These are phyloP conservation scores for Amanita jacksonii DNA, from an alignment of 768 basidiomycete species.

Conservation along the genomic window DNA sequence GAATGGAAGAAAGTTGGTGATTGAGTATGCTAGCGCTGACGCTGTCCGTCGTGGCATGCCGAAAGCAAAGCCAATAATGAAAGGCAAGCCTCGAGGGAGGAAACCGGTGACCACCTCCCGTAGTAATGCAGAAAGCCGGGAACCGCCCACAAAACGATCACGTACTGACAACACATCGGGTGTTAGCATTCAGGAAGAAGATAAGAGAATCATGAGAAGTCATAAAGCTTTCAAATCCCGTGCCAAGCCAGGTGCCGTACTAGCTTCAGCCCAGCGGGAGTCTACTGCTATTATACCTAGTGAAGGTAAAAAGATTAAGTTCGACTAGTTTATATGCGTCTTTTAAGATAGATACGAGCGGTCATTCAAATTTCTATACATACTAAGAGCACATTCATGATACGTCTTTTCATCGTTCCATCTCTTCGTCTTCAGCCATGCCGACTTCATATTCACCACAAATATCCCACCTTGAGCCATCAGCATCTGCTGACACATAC, in stretches of 20 bases:
- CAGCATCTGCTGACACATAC: conserved; percentile 84
- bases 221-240: background rate
- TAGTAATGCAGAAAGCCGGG: background rate
- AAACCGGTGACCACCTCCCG: background rate
- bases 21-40: conserved; percentile 85
- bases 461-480: conserved; percentile 89
- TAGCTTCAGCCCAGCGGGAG: too few relatives aligned
- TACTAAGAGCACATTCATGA: too few relatives aligned
- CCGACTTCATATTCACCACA: conserved; percentile 90
- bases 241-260: too few relatives aligned
- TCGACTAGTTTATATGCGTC: too few relatives aligned
- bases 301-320: too few relatives aligned
- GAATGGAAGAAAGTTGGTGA: conserved; percentile 74
- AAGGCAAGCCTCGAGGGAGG: background rate
- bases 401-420: too few relatives aligned
- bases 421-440: conserved; percentile 52
- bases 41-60: conserved; percentile 79
- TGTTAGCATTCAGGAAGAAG: background rate
- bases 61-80: conserved; percentile 13
- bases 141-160: too few relatives aligned
- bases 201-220: background rate
- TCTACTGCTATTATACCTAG: too few relatives aligned
- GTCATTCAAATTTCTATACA: too few relatives aligned
- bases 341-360: too few relatives aligned
- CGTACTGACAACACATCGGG: too few relatives aligned